Percentiles rank a stretch among this genome's conserved stretches.
phyloP scores from a whole-genome alignment of 257 asterid species.

The Echites panduratus region DNA sequence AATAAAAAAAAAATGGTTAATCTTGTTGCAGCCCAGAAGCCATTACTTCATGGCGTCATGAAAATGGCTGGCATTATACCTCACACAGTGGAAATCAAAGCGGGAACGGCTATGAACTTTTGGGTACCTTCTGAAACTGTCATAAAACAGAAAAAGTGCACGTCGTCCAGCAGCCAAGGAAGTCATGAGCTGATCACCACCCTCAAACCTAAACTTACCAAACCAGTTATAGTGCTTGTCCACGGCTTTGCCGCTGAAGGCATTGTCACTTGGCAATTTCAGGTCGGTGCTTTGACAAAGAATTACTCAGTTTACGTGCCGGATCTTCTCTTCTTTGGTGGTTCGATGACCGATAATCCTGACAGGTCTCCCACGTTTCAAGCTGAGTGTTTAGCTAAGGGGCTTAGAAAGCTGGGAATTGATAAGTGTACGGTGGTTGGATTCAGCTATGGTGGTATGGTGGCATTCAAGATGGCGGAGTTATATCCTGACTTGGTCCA shows the following conservation, averaged over 20 bases:
- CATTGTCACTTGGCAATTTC: slow-evolving; percentile 84
- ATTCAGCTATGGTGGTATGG: slow-evolving; percentile 96
- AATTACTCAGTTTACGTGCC: slow-evolving; percentile 71
- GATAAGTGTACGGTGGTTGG: slow-evolving; percentile 73
- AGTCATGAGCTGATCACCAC: not conserved
- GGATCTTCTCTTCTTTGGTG: slow-evolving; percentile 88
- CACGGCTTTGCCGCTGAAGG: slow-evolving; percentile 86
- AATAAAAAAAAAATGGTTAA: slow-evolving; percentile 55
- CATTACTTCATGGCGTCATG: slow-evolving; percentile 54
- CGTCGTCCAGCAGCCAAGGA: slow-evolving; percentile 14
- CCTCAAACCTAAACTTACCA: slow-evolving; percentile 30
- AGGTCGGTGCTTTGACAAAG: slow-evolving; percentile 58
- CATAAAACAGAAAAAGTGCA: slow-evolving; percentile 24
- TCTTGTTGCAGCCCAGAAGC: slow-evolving; percentile 63
- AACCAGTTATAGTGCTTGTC: slow-evolving; percentile 61
- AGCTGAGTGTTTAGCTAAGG: slow-evolving; percentile 61
- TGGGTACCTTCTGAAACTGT: slow-evolving; percentile 69
- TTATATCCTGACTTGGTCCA: slow-evolving; percentile 53
- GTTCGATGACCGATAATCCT: slow-evolving; percentile 47
- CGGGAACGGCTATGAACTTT: slow-evolving; percentile 55
- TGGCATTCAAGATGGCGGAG: slow-evolving; percentile 92
- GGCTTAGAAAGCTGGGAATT: slow-evolving; percentile 54
- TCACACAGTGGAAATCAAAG: slow-evolving; percentile 40
- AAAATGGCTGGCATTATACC: slow-evolving; percentile 62
- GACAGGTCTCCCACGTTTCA: slow-evolving; percentile 80